Conservation (phyloP, 2,329 filamentous ascomycete genomes). For the Paecilomyces fulvus region DNA sequence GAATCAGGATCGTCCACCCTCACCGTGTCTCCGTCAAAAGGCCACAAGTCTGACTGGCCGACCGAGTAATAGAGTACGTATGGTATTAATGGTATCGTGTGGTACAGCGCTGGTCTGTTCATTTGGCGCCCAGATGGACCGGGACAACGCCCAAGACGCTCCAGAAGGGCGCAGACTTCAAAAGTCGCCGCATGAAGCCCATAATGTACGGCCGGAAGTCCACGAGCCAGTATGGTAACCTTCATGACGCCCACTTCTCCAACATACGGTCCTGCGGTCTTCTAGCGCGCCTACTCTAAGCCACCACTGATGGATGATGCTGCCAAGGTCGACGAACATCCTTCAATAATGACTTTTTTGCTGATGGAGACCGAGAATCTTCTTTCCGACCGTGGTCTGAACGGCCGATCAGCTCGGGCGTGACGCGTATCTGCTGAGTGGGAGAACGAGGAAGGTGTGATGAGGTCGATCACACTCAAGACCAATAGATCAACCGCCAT, state of each 20-base stretch:
- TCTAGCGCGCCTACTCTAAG: not conserved
- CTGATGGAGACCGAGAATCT: not conserved
- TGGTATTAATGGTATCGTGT: not conserved
- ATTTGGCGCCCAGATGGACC: not conserved
- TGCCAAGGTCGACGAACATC: not conserved
- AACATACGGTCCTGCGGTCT: not conserved
- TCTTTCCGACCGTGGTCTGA: not conserved
- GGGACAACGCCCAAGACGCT: not conserved
- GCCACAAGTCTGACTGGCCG: not conserved
- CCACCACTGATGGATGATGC: not conserved
- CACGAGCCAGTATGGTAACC: not conserved
- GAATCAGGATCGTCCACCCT: not conserved
- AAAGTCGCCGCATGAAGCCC: not conserved
- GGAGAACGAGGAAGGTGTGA: not conserved
- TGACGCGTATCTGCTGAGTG: not conserved
- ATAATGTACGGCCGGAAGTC: not conserved
- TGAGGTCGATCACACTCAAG: not conserved
- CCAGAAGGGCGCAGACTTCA: not conserved
- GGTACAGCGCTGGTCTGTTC: not conserved
- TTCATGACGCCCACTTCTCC: not conserved
- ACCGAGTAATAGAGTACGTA: not conserved
- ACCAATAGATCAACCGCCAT: not conserved
- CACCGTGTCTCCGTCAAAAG: not conserved
- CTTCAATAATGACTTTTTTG: not conserved
- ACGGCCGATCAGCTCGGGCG: not conserved